Evolutionary conservation across 805 yeast species (phyloP), one percentile per base, ranked within the genome.

Genomic region (Wickerhamiella siamensis): DNA sequence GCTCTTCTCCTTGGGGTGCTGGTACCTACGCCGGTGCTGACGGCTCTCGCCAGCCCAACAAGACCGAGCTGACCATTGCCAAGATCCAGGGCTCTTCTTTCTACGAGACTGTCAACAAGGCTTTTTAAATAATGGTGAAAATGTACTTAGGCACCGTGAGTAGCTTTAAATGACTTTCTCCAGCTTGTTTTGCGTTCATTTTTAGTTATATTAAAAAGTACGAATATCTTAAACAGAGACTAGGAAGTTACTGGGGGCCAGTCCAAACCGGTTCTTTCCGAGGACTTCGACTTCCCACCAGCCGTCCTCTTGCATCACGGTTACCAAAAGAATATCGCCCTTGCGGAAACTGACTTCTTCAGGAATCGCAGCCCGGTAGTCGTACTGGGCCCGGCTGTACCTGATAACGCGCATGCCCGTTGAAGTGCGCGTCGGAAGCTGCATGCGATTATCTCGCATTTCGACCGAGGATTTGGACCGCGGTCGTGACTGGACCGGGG

Each of bases 1-100:
- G 94, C 49, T 82, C 81, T 43, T 72, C 86, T 18, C 74, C 94
- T 36, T 83, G 86, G 84, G 94, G 94, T 59, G 80, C 94, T 27
- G 94, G 94, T 51, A 64, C 82, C 31, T 66, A 70, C 54, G 86
- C 94, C 24, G 82, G 75, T 39, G 66, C 70, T 40, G 88, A 79
- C 56, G 94, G 93, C 39, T 71, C 81, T 5, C 75, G 93, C 66
- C 64, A 66, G 52, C 79, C 84, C 27, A 52, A 76, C 34, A 69
- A 64, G 16, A 63, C 79, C 44, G 94, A 83, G 61, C 62, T 70
- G 57, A 69, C 70, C 51, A 59, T 82, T 45, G 88, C 84, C 20
- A 55, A 57, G 38, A 63, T 62, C 45, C 94, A 83, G 65, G 95
- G 94, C 57, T 58, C 64, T 46, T 57, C 67, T 32, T 83, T 83